Evolutionary conservation across 805 yeast species (phyloP), one percentile per base, ranked within the genome.

Genomic region (Wickerhamomyces subpelliculosus): DNA sequence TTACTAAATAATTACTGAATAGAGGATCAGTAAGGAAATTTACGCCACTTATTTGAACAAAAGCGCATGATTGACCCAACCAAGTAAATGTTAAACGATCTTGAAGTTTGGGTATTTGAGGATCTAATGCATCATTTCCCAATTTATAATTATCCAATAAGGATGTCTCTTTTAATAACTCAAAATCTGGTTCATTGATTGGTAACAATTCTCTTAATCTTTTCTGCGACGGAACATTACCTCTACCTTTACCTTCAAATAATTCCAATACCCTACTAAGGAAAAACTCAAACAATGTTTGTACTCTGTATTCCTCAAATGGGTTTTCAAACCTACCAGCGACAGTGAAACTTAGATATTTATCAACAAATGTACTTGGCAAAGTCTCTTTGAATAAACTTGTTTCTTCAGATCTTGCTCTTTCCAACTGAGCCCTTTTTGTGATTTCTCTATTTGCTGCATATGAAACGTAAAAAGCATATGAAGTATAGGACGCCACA

Each of bases 41-140:
- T n/a, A 85, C 60, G 2, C 82, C 80, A 5, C 82, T 71, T 2
- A 87, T 58, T 51, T 84, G 87, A 4, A 88, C 65, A 37, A 75
- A 71, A 3, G 89, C 73, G 58, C 96, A 88, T 40, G 93, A 82
- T 57, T 90, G 97, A 4, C 97, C 97, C 30, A 90, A 59, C 97
- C 97, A 90, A 0, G 96, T 87, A 51, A 82, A 73, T 2, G 83
- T 68, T 48, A 84, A 43, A 47, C 82, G 68, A 21, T 73, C 64
- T 10, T 56, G 39, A 3, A 71, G 36, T 2, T 48, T 36, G 0
- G 78, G 74, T 2, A 65, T 41, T 8, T 21, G 57, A 14, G 51
- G 43, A 1, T 53, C 38, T 18, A 38, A 26, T 4, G 24, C 24
- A 22, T 34, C 37, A 5, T 24, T 27, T 24, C 35, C 42, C 7